Conservation (phyloP, 2,329 filamentous ascomycete species). For the Colletotrichum gigasporum region DNA sequence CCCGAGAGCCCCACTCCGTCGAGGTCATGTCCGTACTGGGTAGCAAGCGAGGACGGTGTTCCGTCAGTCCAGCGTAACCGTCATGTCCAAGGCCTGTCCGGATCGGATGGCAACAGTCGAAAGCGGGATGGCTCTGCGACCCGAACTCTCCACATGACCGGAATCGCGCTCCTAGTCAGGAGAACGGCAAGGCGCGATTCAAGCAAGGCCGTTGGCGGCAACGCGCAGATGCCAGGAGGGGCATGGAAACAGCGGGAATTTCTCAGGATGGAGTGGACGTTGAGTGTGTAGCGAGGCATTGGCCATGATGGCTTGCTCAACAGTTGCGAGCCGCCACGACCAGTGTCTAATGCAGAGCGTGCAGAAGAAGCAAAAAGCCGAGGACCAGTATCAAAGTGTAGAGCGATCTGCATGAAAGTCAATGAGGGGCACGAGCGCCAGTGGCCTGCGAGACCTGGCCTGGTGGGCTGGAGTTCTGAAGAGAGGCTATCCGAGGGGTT, state of each 20-base stretch:
- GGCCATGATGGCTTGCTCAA: neutral
- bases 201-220: slow-evolving; percentile 20
- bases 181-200: slow-evolving; percentile 14
- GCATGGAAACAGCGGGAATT: neutral
- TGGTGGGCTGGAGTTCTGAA: neutral
- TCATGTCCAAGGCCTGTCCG: slow-evolving; percentile 1
- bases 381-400: slow-evolving; percentile 5
- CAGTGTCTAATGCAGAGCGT: neutral
- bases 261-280: neutral
- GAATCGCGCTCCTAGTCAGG: slow-evolving; percentile 21
- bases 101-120: slow-evolving; percentile 25
- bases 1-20: slow-evolving; percentile 12
- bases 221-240: slow-evolving; percentile 8
- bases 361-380: slow-evolving; percentile 4
- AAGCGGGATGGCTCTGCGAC: slow-evolving; percentile 11
- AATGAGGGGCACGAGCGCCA: slow-evolving; percentile 2
- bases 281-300: neutral
- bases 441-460: neutral
- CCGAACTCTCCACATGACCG: slow-evolving; percentile 20
- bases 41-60: slow-evolving; percentile 11
- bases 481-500: neutral
- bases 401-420: slow-evolving; percentile 18
- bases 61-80: slow-evolving; percentile 12
- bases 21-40: slow-evolving; percentile 5
- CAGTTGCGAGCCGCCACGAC: neutral